Base-by-base conservation (phyloP, 1,284 basidiomycete species). In the Vanrija sp. region DNA sequence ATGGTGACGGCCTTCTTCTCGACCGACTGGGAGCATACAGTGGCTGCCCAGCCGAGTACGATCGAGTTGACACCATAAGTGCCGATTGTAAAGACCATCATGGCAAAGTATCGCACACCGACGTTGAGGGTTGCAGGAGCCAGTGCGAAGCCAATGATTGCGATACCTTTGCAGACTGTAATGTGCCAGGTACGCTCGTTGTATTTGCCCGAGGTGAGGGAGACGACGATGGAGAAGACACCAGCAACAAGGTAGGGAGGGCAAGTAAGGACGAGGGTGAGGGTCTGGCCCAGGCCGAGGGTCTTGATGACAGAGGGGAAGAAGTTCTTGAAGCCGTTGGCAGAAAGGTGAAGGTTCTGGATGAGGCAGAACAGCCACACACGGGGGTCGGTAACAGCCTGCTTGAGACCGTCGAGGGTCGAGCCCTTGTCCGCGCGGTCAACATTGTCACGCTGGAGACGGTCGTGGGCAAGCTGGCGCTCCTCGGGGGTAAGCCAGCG, bases 191-290 rank as follows among this genome's bases (percentile, higher is more conserved):
- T 61, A 18, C 64, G 58, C 51, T 65, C 62, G 54, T 64, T 65
- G 26, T 49, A 59, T 40, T 58, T 51, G 45, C 64, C 71, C 5
- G 71, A 73, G 10, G 57, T 58, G 43, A 54, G 63, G 5, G 60
- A 58, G 48, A 66, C 50, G 23, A 46, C 25, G n/a, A 68, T 46
- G 39, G 61, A 60, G 26, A 64, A 55, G 6, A 55, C 21, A n/a
- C 64, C 66, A 5, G 66, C 63, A 14, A 65, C 19, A 21, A 70
- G 57, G 60, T 73, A 75, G 0, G 74, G 73, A 14, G 75, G 75
- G 39, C 71, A 72, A 18, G 72, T 75, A 38, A 78, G 68, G 7
- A 74, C 63, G 14, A 76, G 67, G 1, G 74, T 74, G 47, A 68
- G 66, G 44, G 65, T 72, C 18, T 60, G 57, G 43, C 49, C 53